Evolutionary conservation across 345 rosid species (phyloP).

Genomic region (Laguncularia racemosa): DNA sequence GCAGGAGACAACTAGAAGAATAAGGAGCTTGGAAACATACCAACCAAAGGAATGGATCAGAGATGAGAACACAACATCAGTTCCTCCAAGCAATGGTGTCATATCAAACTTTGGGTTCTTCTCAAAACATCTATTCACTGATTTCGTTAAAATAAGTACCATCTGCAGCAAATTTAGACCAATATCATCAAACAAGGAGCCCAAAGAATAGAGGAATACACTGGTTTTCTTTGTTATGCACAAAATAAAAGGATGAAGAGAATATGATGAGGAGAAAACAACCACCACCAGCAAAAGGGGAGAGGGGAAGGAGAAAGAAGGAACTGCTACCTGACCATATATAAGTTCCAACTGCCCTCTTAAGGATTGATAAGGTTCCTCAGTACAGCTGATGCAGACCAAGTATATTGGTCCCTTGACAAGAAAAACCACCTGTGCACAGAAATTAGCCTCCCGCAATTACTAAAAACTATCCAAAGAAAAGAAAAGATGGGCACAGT

Average conservation of each 20-base stretch:
- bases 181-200: conserved; percentile 8
- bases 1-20: not conserved
- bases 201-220: conserved; percentile 1
- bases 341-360: conserved; percentile 89
- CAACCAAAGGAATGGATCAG: conserved; percentile 94
- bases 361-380: conserved; percentile 84
- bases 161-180: conserved; percentile 52
- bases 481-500: too few species aligned
- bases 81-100: conserved; percentile 98
- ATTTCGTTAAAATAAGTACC: conserved; percentile 92
- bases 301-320: conserved; percentile 5
- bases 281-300: not conserved
- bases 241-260: not conserved
- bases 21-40: conserved; percentile 40
- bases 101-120: conserved; percentile 97
- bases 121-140: conserved; percentile 91
- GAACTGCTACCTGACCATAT: conserved; percentile 78
- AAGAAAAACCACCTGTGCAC: conserved; percentile 80
- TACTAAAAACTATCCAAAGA: conserved; percentile 1
- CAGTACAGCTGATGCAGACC: conserved; percentile 97
- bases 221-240: not conserved
- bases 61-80: conserved; percentile 95
- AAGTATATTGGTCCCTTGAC: conserved; percentile 97
- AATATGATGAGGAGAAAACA: not conserved
- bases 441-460: conserved; percentile 3